Conservation (phyloP, 2,329 filamentous ascomycete genomes). For the Podosphaera leucotricha region DNA sequence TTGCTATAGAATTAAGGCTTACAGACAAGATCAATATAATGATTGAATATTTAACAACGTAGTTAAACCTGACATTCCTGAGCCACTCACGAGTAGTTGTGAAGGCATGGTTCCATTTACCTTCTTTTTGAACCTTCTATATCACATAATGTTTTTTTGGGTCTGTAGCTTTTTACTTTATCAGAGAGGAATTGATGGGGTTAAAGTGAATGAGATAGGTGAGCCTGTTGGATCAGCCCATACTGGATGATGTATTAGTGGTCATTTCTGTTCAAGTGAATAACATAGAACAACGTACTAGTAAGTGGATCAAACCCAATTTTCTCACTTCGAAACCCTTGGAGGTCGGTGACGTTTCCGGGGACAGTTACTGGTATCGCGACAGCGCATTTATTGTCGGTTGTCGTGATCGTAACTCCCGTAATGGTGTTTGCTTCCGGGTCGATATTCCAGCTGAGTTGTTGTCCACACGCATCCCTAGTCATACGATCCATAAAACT, state of each 20-base stretch:
- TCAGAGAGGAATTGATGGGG: constrained; percentile 6
- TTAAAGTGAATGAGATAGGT: constrained; percentile 21
- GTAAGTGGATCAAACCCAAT: constrained; percentile 18
- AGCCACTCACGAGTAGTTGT: too few relatives aligned
- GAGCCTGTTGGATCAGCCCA: constrained; percentile 18
- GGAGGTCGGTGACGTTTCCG: constrained; percentile 9
- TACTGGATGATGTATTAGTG: background rate
- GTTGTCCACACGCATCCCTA: constrained; percentile 7
- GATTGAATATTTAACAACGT: too few relatives aligned
- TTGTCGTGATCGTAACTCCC: constrained; percentile 21
- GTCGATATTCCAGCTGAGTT: constrained; percentile 6
- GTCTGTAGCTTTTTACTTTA: background rate
- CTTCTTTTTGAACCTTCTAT: background rate
- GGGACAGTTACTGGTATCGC: constrained; percentile 17
- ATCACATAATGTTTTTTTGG: background rate
- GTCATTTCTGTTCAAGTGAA: background rate
- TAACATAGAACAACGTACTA: constrained; percentile 1
- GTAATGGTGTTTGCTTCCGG: constrained; percentile 7
- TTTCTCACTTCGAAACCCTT: constrained; percentile 17
- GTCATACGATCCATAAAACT: constrained; percentile 26
- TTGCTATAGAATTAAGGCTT: background rate
- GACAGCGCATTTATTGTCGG: constrained; percentile 6
- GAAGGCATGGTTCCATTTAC: too few relatives aligned
- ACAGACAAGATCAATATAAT: background rate
- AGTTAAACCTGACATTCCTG: too few relatives aligned